These are phyloP conservation scores for Reticulascus tulasneorum DNA, from an alignment of 2,329 filamentous ascomycete genomes.

Conservation along the genomic window DNA sequence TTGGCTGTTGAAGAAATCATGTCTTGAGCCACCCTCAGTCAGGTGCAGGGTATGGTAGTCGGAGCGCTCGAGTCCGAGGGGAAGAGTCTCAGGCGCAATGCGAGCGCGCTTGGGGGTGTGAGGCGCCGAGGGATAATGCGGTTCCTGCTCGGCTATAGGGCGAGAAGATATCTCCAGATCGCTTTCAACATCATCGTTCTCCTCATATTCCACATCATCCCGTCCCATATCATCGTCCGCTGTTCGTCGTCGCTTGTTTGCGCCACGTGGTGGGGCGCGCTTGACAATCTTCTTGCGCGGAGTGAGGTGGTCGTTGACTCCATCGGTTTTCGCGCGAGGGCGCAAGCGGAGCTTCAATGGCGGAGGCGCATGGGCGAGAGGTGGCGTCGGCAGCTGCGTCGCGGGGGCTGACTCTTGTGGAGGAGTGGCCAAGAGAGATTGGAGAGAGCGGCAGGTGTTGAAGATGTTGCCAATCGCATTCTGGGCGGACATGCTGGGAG, in stretches of 20 bases:
- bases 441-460: slow-evolving; percentile 57
- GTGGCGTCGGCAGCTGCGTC: slow-evolving; percentile 50
- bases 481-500: slow-evolving; percentile 42
- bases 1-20: slow-evolving; percentile 16
- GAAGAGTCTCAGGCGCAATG: slow-evolving; percentile 57
- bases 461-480: slow-evolving; percentile 51
- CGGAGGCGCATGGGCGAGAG: slow-evolving; percentile 45
- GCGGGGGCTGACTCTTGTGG: slow-evolving; percentile 29
- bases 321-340: slow-evolving; percentile 31
- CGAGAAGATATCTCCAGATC: slow-evolving; percentile 29
- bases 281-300: slow-evolving; percentile 48
- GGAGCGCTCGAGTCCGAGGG: slow-evolving; percentile 53
- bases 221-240: slow-evolving; percentile 43
- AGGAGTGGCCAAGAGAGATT: slow-evolving; percentile 50
- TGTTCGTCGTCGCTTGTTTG: slow-evolving; percentile 51
- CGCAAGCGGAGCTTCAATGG: slow-evolving; percentile 55
- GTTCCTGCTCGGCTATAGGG: slow-evolving; percentile 12
- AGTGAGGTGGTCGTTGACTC: slow-evolving; percentile 24
- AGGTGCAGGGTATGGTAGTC: slow-evolving; percentile 53
- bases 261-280: slow-evolving; percentile 41
- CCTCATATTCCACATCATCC: slow-evolving; percentile 29
- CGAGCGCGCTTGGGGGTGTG: slow-evolving; percentile 58
- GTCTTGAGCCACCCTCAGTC: slow-evolving; percentile 21
- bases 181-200: slow-evolving; percentile 26
- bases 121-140: slow-evolving; percentile 27